These are phyloP conservation scores for Fomes fomentarius DNA, from an alignment of 1,284 basidiomycete species.

Conservation along the genomic window DNA sequence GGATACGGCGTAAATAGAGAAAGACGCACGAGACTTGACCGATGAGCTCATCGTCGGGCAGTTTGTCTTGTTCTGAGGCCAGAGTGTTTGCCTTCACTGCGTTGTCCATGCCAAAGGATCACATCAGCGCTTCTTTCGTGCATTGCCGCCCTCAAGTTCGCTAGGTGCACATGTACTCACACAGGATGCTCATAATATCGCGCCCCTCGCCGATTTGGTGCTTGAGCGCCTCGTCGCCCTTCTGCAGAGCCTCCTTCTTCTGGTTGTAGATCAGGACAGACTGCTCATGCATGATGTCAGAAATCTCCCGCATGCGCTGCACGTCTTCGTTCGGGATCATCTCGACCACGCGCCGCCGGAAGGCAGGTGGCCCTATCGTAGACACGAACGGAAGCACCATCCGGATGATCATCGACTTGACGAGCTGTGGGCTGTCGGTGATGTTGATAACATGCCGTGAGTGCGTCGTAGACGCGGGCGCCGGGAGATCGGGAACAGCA, in stretches of 20 bases:
- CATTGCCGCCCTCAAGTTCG: too few relatives aligned
- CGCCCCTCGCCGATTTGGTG: conserved; percentile 31
- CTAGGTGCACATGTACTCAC: conserved; percentile 28
- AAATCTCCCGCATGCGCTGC: conserved; percentile 20
- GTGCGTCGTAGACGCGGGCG: not conserved
- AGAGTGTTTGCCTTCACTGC: conserved; percentile 34
- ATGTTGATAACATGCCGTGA: too few relatives aligned
- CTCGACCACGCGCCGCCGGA: conserved; percentile 17
- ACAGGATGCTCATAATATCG: conserved; percentile 37
- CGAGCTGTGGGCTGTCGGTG: conserved; percentile 19
- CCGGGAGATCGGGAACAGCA: not conserved
- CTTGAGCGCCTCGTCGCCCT: conserved; percentile 27
- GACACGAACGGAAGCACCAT: conserved; percentile 2
- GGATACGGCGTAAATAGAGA: not conserved
- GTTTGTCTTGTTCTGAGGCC: conserved; percentile 32
- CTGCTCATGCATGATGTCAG: conserved; percentile 22
- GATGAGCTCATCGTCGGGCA: conserved; percentile 35
- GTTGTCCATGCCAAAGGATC: too few relatives aligned
- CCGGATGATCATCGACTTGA: conserved; percentile 11
- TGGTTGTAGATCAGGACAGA: conserved; percentile 21
- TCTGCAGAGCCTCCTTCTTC: conserved; percentile 27
- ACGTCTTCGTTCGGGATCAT: conserved; percentile 8
- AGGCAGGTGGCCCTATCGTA: conserved; percentile 13
- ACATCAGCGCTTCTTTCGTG: too few relatives aligned
- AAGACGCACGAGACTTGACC: conserved; percentile 36